Evolutionary conservation across 352 stramenopile species (phyloP).

Genomic region (Phytophthora fragariaefolia): DNA sequence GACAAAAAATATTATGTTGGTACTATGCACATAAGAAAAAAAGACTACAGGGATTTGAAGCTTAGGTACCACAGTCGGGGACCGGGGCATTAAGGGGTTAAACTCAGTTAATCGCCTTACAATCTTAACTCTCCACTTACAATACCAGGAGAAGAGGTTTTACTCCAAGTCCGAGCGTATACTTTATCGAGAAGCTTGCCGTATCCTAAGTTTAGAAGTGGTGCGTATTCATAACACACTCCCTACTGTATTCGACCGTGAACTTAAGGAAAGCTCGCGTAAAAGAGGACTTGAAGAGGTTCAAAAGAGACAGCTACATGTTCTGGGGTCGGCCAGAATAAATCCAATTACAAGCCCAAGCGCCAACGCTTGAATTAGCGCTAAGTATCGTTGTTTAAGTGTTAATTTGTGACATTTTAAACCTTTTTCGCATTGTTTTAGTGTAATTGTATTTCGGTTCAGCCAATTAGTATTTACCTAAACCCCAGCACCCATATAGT

Average conservation of each 20-base stretch:
- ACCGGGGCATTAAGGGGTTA: neutral
- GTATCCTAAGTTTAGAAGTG: too few species aligned
- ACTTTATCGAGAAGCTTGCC: slow-evolving; percentile 1
- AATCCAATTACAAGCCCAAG: neutral
- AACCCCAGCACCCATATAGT: neutral
- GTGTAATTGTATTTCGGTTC: neutral
- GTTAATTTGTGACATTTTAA: neutral
- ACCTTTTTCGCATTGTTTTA: neutral
- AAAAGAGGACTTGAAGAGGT: neutral
- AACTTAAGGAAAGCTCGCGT: neutral
- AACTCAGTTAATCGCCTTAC: neutral
- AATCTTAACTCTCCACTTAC: neutral
- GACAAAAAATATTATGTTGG: too few species aligned
- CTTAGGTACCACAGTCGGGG: too few species aligned
- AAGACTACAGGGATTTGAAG: too few species aligned
- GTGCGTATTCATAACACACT: neutral
- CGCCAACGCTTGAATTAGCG: neutral
- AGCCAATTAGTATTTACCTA: neutral
- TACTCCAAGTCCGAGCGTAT: neutral
- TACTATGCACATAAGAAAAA: too few species aligned
- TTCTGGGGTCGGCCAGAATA: neutral
- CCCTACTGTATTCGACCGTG: neutral
- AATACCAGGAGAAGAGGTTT: neutral
- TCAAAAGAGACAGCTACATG: neutral
- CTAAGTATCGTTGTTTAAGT: neutral